Conservation (phyloP, 352 stramenopile species). For the Phytophthora palmivora region DNA sequence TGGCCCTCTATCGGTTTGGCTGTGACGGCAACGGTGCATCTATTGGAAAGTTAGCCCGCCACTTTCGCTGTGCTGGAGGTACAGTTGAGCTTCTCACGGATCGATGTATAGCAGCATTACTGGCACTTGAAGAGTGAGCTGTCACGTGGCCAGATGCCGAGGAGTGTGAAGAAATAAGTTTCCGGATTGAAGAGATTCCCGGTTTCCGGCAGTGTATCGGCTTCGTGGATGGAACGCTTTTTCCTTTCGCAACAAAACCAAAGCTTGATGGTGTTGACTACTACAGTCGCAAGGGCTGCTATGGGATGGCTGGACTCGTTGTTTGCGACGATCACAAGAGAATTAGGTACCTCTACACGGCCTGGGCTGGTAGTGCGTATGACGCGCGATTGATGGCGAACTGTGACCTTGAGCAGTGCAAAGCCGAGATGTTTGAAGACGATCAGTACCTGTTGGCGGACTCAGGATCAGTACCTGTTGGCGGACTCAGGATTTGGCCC, state of each 20-base stretch:
- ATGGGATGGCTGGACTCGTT: conserved; percentile 3
- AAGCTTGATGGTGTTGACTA: conserved; percentile 24
- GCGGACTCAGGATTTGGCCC: conserved; percentile 8
- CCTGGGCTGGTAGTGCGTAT: background rate
- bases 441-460: conserved; percentile 8
- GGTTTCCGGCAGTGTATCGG: conserved; percentile 25
- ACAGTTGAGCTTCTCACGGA: conserved; percentile 9
- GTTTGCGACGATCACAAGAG: conserved; percentile 4
- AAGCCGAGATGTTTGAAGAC: conserved; percentile 12
- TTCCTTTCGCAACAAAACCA: conserved; percentile 27
- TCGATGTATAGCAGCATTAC: conserved; percentile 6
- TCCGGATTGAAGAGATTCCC: background rate
- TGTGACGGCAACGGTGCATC: conserved; percentile 12
- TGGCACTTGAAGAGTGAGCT: conserved; percentile 1
- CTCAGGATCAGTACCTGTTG: too few relatives aligned
- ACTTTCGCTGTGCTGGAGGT: conserved; percentile 11
- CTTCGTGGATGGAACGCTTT: conserved; percentile 24
- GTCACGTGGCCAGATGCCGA: conserved; percentile 2
- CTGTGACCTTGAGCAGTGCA: conserved; percentile 6
- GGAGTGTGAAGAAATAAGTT: background rate
- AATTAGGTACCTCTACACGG: conserved; percentile 9
- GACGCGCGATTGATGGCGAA: conserved; percentile 11
- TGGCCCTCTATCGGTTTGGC: conserved; percentile 7
- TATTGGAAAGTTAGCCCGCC: conserved; percentile 4
- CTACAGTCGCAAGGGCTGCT: conserved; percentile 25